phyloP scores from a whole-genome alignment of 2,329 filamentous ascomycete species.

The Scortechinia acanthostroma region DNA sequence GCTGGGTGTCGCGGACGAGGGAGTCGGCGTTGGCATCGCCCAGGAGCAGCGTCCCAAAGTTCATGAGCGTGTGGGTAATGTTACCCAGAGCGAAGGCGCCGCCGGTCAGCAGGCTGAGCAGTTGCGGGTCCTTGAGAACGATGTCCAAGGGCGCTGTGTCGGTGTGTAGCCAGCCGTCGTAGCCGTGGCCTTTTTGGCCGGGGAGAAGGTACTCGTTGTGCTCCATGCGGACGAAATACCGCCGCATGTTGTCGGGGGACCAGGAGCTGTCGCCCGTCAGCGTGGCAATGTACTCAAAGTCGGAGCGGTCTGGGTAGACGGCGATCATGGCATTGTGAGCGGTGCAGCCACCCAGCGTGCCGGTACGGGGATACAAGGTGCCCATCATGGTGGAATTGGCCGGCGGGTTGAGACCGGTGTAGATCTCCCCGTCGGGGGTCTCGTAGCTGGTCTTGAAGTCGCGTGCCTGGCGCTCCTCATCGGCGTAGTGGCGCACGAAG shows the following conservation, averaged over 20 bases:
- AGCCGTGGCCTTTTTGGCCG: slow-evolving; percentile 39
- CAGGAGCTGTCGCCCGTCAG: slow-evolving; percentile 48
- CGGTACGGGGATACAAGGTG: slow-evolving; percentile 48
- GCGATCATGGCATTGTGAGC: slow-evolving; percentile 45
- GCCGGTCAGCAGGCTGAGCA: slow-evolving; percentile 40
- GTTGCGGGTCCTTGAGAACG: slow-evolving; percentile 39
- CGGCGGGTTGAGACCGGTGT: slow-evolving; percentile 44
- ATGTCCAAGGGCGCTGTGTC: slow-evolving; percentile 39
- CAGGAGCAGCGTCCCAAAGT: slow-evolving; percentile 31
- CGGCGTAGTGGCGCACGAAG: slow-evolving; percentile 53
- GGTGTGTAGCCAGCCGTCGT: slow-evolving; percentile 45
- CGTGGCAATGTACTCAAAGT: slow-evolving; percentile 41
- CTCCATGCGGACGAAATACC: slow-evolving; percentile 45
- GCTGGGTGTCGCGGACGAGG: slow-evolving; percentile 30
- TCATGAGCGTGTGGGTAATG: slow-evolving; percentile 16
- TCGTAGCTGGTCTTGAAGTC: slow-evolving; percentile 53
- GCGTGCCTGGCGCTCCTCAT: slow-evolving; percentile 38
- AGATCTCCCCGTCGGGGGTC: slow-evolving; percentile 37
- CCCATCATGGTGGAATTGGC: slow-evolving; percentile 40
- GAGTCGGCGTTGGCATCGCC: slow-evolving; percentile 41
- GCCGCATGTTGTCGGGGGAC: slow-evolving; percentile 46
- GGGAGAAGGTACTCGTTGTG: slow-evolving; percentile 36
- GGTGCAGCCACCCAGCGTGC: slow-evolving; percentile 46
- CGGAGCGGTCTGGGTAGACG: slow-evolving; percentile 40
- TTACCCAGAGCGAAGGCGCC: slow-evolving; percentile 42